Evolutionary conservation across 192 early-diverging fungal species (phyloP).

Genomic region (Allomyces macrogynus): DNA sequence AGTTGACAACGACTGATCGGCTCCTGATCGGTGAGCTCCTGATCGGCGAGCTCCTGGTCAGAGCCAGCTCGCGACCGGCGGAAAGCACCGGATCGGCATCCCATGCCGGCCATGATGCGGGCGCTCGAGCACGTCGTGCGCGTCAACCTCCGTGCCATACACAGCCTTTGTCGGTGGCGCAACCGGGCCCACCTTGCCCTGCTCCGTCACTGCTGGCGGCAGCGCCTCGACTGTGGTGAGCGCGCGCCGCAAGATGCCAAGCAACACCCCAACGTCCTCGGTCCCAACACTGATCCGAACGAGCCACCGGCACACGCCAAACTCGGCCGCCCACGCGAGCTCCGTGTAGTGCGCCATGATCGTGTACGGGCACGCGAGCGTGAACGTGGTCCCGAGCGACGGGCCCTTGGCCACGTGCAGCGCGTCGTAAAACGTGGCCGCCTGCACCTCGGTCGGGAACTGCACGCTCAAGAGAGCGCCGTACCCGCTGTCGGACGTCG

Average conservation of each 20-base stretch:
- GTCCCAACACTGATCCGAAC: conserved; percentile 78
- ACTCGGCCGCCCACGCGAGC: conserved; percentile 77
- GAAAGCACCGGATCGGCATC: too few relatives aligned
- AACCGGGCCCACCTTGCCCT: too few relatives aligned
- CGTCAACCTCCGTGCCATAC: too few relatives aligned
- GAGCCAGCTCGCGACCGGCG: too few relatives aligned
- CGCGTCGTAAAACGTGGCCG: conserved; percentile 59
- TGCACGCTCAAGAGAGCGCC: conserved; percentile 75
- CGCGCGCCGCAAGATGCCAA: conserved; percentile 50
- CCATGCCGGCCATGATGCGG: too few relatives aligned
- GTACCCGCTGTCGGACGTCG: conserved; percentile 44
- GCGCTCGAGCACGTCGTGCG: too few relatives aligned
- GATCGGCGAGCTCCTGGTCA: too few relatives aligned
- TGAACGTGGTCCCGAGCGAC: conserved; percentile 91
- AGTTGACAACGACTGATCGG: too few relatives aligned
- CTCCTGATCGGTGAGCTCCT: too few relatives aligned
- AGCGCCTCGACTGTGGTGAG: conserved; percentile 28
- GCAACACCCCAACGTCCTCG: conserved; percentile 47
- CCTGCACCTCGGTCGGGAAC: conserved; percentile 31
- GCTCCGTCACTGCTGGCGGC: too few relatives aligned
- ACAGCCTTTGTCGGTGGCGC: too few relatives aligned
- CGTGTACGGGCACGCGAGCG: conserved; percentile 80
- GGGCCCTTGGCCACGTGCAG: conserved; percentile 77
- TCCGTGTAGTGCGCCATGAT: conserved; percentile 88
- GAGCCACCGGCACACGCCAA: conserved; percentile 49